phyloP scores from a whole-genome alignment of 208 protist species.

The Leishmania braziliensis region DNA sequence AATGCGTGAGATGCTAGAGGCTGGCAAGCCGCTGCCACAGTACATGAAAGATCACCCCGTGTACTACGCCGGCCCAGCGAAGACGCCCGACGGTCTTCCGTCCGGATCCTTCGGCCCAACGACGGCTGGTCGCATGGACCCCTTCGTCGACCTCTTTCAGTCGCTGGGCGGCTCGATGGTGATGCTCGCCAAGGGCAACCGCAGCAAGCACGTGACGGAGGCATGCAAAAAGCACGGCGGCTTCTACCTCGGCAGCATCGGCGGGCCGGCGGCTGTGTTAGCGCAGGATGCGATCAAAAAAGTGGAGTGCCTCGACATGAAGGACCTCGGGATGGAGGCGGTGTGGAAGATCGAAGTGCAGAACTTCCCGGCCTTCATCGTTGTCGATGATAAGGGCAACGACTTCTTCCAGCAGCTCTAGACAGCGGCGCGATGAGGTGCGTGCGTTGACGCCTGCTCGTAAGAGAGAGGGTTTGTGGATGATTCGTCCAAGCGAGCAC shows the following conservation, averaged over 20 bases:
- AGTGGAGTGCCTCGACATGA: slow-evolving; percentile 92
- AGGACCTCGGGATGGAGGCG: slow-evolving; percentile 92
- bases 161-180: slow-evolving; percentile 89
- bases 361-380: slow-evolving; percentile 97
- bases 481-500: background rate
- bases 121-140: slow-evolving; percentile 96
- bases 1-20: slow-evolving; percentile 91
- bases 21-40: slow-evolving; percentile 86
- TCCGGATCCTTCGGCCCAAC: slow-evolving; percentile 97
- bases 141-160: slow-evolving; percentile 96
- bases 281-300: slow-evolving; percentile 93
- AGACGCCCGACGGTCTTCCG: slow-evolving; percentile 93
- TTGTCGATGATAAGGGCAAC: slow-evolving; percentile 98
- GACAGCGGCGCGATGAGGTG: background rate
- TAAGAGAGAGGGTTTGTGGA: background rate
- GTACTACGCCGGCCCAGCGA: slow-evolving; percentile 98
- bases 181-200: slow-evolving; percentile 97
- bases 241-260: slow-evolving; percentile 98
- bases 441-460: background rate
- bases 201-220: slow-evolving; percentile 88
- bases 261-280: slow-evolving; percentile 96
- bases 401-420: slow-evolving; percentile 94
- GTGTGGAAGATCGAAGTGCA: slow-evolving; percentile 96
- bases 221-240: slow-evolving; percentile 96
- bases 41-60: slow-evolving; percentile 96